Evolutionary conservation across 805 yeast genomes (phyloP), one percentile per base, ranked within the genome.

Genomic region (Wickerhamomyces canadensis): DNA sequence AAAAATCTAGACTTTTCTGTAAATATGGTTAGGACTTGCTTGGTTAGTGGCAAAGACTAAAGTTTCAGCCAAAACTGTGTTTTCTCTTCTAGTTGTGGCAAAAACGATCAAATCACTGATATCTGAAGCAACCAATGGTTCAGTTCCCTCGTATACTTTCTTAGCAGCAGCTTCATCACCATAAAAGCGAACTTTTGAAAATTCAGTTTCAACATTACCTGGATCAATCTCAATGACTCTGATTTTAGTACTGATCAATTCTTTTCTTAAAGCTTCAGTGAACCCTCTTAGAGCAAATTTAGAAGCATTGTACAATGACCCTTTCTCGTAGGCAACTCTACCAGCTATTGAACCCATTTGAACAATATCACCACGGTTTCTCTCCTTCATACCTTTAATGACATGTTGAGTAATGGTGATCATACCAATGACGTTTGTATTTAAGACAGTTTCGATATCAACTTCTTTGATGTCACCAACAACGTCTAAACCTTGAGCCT

Each of bases 31-130:
- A 7, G 94, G 78, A 41, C 84, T 72, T 4, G 94, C 96, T 67
- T 89, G 97, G 65, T 84, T 80, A 33, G 79, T 73, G n/a, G 96
- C 85, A 65, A 88, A 85, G 10, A 91, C 80, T 57, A 89, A 68
- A 14, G 86, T 68, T 57, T 88, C 95, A 3, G 84, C 83, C 51
- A 78, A 58, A 4, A 77, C 84, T 1, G 80, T 74, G 52, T 75
- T 77, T 41, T 63, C 63, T 48, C 66, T 72, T 64, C 83, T 72
- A 2, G 81, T 66, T 21, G 76, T 65, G 3, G 75, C 72, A 47
- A 74, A 78, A 5, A 74, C 76, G 48, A 77, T 74, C 43, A 76
- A 50, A 43, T 78, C 84, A 5, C 83, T 81, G 47, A 77, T 68
- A 49, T 78, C 83, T 24, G 65, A 73, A 3, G 81, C 80, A 25